Percentiles rank a stretch among this genome's conserved stretches.
Evolutionary conservation across 1,284 basidiomycete species (phyloP).

Genomic region (Leccinum solheimii): DNA sequence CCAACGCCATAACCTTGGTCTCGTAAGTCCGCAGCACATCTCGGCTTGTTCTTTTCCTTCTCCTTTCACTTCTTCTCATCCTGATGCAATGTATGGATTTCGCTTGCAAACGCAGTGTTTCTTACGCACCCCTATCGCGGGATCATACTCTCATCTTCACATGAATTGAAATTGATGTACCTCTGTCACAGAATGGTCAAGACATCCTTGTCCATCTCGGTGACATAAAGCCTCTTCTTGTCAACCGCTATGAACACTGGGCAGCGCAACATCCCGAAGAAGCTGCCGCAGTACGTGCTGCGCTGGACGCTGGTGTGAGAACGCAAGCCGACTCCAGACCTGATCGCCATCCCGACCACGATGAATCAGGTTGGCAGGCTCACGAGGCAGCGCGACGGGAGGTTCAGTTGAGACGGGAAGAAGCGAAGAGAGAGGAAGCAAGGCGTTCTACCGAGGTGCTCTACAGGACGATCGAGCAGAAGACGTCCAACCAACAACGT

Average conservation of each 20-base stretch:
- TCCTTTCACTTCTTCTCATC: not conserved
- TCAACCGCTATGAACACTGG: constrained; percentile 56
- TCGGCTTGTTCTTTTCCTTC: not conserved
- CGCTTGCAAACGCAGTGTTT: not conserved
- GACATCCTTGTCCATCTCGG: constrained; percentile 58
- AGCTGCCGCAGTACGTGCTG: constrained; percentile 22
- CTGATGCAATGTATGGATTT: constrained; percentile 6
- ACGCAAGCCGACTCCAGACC: constrained; percentile 29
- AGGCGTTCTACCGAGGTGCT: constrained; percentile 19
- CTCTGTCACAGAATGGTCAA: constrained; percentile 59
- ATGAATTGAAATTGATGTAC: constrained; percentile 24
- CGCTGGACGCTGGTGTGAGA: constrained; percentile 22
- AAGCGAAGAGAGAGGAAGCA: constrained; percentile 22
- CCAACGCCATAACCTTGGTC: constrained; percentile 41
- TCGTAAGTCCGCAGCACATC: constrained; percentile 36
- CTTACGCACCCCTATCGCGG: not conserved
- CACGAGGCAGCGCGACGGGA: constrained; percentile 41
- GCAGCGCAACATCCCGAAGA: constrained; percentile 37
- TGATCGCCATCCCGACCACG: constrained; percentile 33
- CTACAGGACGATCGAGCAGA: constrained; percentile 29
- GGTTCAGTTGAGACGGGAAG: constrained; percentile 30
- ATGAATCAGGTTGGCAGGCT: constrained; percentile 42
- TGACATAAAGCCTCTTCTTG: constrained; percentile 50
- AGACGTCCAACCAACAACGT: constrained; percentile 11
- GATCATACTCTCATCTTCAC: not conserved